These are phyloP conservation scores for Mycena capillaripes DNA, from an alignment of 768 basidiomycete genomes.

Conservation along the genomic window DNA sequence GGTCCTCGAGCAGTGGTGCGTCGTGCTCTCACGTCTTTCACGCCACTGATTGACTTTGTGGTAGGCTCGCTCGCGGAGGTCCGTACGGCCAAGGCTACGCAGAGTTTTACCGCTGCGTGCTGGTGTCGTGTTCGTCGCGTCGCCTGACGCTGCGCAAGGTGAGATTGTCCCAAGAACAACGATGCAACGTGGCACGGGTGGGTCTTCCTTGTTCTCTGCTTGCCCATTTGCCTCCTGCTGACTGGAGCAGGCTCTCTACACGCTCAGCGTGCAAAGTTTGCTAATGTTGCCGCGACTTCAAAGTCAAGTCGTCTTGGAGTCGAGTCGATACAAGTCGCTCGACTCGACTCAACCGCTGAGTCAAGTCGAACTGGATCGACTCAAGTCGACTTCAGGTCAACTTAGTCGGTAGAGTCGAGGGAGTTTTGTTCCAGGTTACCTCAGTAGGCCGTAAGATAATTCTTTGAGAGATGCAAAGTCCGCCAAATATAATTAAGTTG, in stretches of 20 bases:
- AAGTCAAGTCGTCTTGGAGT: too few relatives aligned
- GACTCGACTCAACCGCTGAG: too few relatives aligned
- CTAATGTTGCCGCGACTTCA: too few relatives aligned
- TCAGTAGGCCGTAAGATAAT: too few relatives aligned
- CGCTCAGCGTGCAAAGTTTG: conserved; percentile 11
- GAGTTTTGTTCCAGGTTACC: too few relatives aligned
- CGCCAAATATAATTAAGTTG: too few relatives aligned
- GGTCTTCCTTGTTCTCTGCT: neutral
- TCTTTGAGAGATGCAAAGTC: too few relatives aligned
- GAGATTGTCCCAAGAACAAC: conserved; percentile 10
- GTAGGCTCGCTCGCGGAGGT: neutral
- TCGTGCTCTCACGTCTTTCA: neutral
- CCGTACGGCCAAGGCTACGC: neutral
- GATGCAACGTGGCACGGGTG: conserved; percentile 30
- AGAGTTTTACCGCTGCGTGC: conserved; percentile 25
- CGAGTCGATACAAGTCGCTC: too few relatives aligned
- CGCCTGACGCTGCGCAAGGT: neutral
- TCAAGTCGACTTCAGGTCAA: too few relatives aligned
- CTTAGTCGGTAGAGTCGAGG: too few relatives aligned
- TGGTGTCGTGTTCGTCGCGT: conserved; percentile 21
- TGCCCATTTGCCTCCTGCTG: neutral
- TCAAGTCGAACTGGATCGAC: too few relatives aligned
- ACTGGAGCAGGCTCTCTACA: conserved; percentile 26
- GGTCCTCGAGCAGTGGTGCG: conserved; percentile 32
- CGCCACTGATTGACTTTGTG: neutral